Percentiles rank a stretch among this genome's conserved stretches.
Conservation (phyloP, 805 yeast genomes). For the Myxozyma mucilagina region DNA sequence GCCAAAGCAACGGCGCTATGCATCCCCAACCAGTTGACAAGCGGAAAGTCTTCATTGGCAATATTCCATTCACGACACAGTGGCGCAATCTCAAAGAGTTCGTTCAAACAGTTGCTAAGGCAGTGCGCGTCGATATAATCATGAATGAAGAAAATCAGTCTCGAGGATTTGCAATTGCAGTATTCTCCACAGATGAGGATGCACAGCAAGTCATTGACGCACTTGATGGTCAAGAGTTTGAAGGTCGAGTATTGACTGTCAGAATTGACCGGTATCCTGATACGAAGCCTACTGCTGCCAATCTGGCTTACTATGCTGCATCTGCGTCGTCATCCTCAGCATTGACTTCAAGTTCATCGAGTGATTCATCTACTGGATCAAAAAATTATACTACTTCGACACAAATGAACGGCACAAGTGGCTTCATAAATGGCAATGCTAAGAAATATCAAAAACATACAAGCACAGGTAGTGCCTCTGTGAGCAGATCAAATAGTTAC, state of each 20-base stretch:
- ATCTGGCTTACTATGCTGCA: conserved; percentile 4
- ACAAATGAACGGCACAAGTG: neutral
- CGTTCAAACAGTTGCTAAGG: conserved; percentile 35
- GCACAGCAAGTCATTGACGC: conserved; percentile 51
- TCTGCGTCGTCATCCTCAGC: neutral
- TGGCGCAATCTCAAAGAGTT: conserved; percentile 40
- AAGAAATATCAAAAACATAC: neutral
- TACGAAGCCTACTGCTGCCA: conserved; percentile 12
- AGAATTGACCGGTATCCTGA: conserved; percentile 57
- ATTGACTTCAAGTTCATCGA: conserved; percentile 13
- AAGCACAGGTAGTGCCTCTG: neutral
- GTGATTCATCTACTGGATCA: conserved; percentile 10
- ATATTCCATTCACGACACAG: conserved; percentile 39
- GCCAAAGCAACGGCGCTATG: neutral
- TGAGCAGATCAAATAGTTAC: conserved; percentile 1
- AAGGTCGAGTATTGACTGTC: conserved; percentile 62
- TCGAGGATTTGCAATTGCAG: conserved; percentile 68
- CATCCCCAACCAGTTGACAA: conserved; percentile 28
- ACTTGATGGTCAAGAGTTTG: conserved; percentile 56
- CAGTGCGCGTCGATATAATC: conserved; percentile 45
- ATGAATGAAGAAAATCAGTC: conserved; percentile 43
- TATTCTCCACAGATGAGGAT: conserved; percentile 49
- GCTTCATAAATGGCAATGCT: neutral
- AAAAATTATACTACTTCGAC: neutral
- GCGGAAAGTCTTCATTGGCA: conserved; percentile 41